These are phyloP conservation scores for Apophysomyces sp. DNA, from an alignment of 371 early-diverging fungal species.

Conservation along the genomic window DNA sequence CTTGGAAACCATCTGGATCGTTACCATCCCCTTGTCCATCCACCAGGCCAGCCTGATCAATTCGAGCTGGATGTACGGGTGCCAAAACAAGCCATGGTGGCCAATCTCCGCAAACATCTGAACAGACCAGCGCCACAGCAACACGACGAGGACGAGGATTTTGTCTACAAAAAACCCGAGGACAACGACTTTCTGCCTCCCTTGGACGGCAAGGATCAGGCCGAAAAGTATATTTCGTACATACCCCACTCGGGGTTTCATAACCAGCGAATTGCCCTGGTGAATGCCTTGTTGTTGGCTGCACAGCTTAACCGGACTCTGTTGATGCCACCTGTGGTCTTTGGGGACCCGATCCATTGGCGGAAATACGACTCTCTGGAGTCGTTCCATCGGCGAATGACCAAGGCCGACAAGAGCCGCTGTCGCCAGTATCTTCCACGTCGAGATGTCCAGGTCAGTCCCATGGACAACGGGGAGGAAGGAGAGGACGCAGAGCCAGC, in stretches of 20 bases:
- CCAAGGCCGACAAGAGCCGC: constrained; percentile 12
- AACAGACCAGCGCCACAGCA: background rate
- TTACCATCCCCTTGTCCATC: background rate
- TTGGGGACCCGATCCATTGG: constrained; percentile 45
- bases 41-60: background rate
- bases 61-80: background rate
- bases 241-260: constrained; percentile 64
- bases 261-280: constrained; percentile 57
- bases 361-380: constrained; percentile 36
- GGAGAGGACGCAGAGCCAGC: constrained; percentile 7
- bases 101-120: constrained; percentile 1
- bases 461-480: no score
- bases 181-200: constrained; percentile 17
- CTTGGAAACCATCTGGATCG: background rate
- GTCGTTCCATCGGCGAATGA: constrained; percentile 28
- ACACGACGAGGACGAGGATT: constrained; percentile 4
- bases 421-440: constrained; percentile 11
- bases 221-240: constrained; percentile 49
- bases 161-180: constrained; percentile 8
- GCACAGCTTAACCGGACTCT: constrained; percentile 52
- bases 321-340: constrained; percentile 53
- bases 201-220: constrained; percentile 9
- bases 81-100: background rate
- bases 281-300: constrained; percentile 55
- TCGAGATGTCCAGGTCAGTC: no score